Base-by-base conservation (phyloP, 352 stramenopile species). In the Phytophthora pinifolia region DNA sequence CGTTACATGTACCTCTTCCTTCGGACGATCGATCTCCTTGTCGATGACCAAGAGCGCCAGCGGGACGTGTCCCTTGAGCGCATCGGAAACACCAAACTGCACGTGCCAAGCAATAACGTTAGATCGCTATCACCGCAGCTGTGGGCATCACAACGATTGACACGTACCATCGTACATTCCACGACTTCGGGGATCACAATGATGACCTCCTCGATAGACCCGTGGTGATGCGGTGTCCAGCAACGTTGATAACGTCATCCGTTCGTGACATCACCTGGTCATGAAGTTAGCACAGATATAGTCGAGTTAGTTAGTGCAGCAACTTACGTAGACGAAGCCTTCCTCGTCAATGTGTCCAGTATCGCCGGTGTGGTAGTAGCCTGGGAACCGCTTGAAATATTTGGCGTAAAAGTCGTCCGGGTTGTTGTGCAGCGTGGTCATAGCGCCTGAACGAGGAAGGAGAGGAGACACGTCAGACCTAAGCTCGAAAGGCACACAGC, bases 241-340 rank as follows among this genome's bases (percentile, higher is more conserved):
- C 77, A 29, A 93, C 85, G 44, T 97, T 97, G 50, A 98, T 96
- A 35, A 96, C 78, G 58, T 98, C 90, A 66, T 98, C 89, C 6
- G 82, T 94, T 62, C 91, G 66, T 9, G 79, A 88, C 86, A 97
- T 97, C 30, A 98, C 86, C 78, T 88, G 49, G 0, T 5, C 31
- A 49, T 22, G 22, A 27, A 32, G 30, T 34, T 50, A 30, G 35
- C 39, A 56, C 1, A 27, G 46, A 22, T 22, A 49, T 37, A 36
- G 34, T 14, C 27, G 4, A 45, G 29, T 54, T 46, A 58, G 32
- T 31, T 32, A 33, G 1, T 3, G 18, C 15, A 32, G 29, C 18
- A 14, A 69, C 74, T 44, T 64, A 86, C 77, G 46, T 89, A 89
- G 46, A 97, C 75, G 52, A 96, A 97, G 22, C 90, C 90, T 73